Conservation (phyloP, 2,329 filamentous ascomycete genomes). For the Zymoseptoria passerinii region DNA sequence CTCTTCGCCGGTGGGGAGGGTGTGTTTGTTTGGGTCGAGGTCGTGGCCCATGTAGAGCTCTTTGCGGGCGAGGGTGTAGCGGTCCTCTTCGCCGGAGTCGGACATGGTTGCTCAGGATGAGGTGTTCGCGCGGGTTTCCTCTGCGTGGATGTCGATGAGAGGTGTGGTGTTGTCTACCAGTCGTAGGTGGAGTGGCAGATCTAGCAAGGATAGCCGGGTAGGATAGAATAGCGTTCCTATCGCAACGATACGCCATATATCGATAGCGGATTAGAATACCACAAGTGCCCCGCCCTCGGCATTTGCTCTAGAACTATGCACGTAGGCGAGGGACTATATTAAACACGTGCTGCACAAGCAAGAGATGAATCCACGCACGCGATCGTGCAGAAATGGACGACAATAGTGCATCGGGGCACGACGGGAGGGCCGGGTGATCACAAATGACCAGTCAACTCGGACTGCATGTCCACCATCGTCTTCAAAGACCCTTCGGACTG, state of each 20-base stretch:
- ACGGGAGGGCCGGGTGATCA: not conserved
- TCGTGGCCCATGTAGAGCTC: slow-evolving; percentile 68
- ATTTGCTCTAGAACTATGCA: too few relatives aligned
- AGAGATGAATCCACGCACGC: too few relatives aligned
- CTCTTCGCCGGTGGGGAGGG: slow-evolving; percentile 35
- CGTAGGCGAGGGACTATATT: too few relatives aligned
- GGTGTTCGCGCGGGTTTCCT: too few relatives aligned
- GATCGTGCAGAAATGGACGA: too few relatives aligned
- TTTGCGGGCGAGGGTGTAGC: slow-evolving; percentile 43
- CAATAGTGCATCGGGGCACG: not conserved
- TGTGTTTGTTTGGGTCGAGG: slow-evolving; percentile 54
- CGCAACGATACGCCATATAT: too few relatives aligned
- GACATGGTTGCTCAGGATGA: slow-evolving; percentile 4
- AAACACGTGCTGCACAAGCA: too few relatives aligned
- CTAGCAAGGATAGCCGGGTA: not conserved
- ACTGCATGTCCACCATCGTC: not conserved
- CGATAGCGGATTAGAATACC: too few relatives aligned
- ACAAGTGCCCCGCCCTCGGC: too few relatives aligned
- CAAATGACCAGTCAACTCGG: not conserved
- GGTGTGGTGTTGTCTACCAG: too few relatives aligned
- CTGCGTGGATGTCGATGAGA: too few relatives aligned
- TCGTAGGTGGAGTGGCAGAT: not conserved
- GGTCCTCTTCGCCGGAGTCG: slow-evolving; percentile 22
- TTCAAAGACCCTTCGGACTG: not conserved
- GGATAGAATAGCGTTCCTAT: too few relatives aligned